These are phyloP conservation scores for Trichosporon faecale DNA, from an alignment of 1,284 basidiomycete genomes.

Conservation along the genomic window DNA sequence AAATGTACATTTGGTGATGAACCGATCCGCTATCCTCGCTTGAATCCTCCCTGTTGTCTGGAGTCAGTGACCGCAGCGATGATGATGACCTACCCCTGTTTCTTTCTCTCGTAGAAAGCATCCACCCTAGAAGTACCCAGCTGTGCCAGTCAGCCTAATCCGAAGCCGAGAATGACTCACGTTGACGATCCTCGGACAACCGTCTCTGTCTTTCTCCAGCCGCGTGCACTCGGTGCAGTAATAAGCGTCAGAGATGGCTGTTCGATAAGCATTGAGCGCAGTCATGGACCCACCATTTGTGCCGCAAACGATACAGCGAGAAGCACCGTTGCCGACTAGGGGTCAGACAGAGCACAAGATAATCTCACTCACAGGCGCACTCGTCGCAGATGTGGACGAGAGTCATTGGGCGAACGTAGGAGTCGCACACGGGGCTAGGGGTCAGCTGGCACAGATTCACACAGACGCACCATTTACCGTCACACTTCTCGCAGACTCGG, in stretches of 20 bases:
- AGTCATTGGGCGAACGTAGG: conserved; percentile 96
- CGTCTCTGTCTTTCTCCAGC: conserved; percentile 95
- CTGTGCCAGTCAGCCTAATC: conserved; percentile 21
- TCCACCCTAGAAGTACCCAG: conserved; percentile 50
- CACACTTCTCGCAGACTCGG: conserved; percentile 96
- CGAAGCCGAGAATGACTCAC: conserved; percentile 26
- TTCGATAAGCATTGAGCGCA: not conserved
- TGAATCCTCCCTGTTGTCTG: conserved; percentile 39
- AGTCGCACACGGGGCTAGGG: conserved; percentile 92
- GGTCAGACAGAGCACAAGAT: not conserved
- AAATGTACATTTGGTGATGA: not conserved
- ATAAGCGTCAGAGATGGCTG: conserved; percentile 94
- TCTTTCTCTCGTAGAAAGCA: conserved; percentile 50
- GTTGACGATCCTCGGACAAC: conserved; percentile 98
- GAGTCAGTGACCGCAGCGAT: not conserved
- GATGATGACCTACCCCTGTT: conserved; percentile 35
- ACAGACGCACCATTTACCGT: conserved; percentile 89
- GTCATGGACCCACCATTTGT: conserved; percentile 66
- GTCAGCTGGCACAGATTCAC: conserved; percentile 6
- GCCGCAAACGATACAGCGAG: conserved; percentile 95
- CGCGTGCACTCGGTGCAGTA: conserved; percentile 96
- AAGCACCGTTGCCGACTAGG: conserved; percentile 85
- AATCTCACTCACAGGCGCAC: conserved; percentile 71
- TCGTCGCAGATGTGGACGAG: conserved; percentile 98
- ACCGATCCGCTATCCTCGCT: conserved; percentile 32